Evolutionary conservation across 2,329 filamentous ascomycete genomes (phyloP).

Genomic region (Neodidymelliopsis sp.): DNA sequence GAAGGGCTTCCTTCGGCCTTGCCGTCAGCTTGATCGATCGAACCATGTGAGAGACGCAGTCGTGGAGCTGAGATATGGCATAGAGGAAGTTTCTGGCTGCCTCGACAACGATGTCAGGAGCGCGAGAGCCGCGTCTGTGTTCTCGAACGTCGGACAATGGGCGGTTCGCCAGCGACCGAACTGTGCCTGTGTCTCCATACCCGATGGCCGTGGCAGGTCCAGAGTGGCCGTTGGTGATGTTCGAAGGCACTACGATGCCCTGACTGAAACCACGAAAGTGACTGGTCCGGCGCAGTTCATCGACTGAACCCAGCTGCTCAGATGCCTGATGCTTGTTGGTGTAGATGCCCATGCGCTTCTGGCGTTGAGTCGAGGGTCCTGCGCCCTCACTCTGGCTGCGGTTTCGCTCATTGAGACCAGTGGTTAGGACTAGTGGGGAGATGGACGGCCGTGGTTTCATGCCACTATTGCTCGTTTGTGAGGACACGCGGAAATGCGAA

Average conservation of each 20-base stretch:
- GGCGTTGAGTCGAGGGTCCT: slow-evolving; percentile 58
- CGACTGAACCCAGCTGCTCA: slow-evolving; percentile 59
- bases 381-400: slow-evolving; percentile 70
- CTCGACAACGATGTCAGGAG: slow-evolving; percentile 61
- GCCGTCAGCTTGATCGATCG: slow-evolving; percentile 46
- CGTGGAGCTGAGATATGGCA: slow-evolving; percentile 60
- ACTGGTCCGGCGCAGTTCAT: slow-evolving; percentile 60
- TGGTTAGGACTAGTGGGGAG: slow-evolving; percentile 74
- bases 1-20: slow-evolving; percentile 54
- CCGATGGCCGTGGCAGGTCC: slow-evolving; percentile 44
- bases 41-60: slow-evolving; percentile 47
- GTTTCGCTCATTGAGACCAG: slow-evolving; percentile 68
- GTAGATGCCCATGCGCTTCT: slow-evolving; percentile 68
- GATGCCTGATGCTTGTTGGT: slow-evolving; percentile 60
- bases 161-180: slow-evolving; percentile 51
- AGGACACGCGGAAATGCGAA: slow-evolving; percentile 80
- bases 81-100: slow-evolving; percentile 64
- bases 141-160: slow-evolving; percentile 66
- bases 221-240: slow-evolving; percentile 37
- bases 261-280: slow-evolving; percentile 66
- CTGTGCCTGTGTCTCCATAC: slow-evolving; percentile 45
- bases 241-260: slow-evolving; percentile 56
- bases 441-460: slow-evolving; percentile 73
- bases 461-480: slow-evolving; percentile 66
- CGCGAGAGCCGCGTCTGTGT: slow-evolving; percentile 58